phyloP scores from a whole-genome alignment of 1,284 basidiomycete species.

The Peniophora sp. region DNA sequence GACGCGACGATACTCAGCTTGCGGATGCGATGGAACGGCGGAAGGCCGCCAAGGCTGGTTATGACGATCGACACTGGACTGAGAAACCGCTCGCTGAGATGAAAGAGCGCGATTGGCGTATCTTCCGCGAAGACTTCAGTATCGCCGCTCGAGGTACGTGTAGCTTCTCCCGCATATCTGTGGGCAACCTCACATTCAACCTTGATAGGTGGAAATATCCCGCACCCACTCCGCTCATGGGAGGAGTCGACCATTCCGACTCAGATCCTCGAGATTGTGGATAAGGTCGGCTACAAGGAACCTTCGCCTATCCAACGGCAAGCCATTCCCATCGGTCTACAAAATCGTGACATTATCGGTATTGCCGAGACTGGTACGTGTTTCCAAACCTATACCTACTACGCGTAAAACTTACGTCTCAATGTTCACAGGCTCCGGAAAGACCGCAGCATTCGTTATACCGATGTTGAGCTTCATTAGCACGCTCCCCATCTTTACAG shows the following conservation, averaged over 20 bases:
- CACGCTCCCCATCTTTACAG: conserved; percentile 75
- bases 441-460: conserved; percentile 98
- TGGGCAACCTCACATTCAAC: neutral
- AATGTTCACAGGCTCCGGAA: conserved; percentile 78
- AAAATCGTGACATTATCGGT: conserved; percentile 95
- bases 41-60: conserved; percentile 71
- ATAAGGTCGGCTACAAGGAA: conserved; percentile 91
- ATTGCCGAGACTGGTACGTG: conserved; percentile 89
- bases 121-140: conserved; percentile 97
- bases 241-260: conserved; percentile 79
- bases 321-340: conserved; percentile 95
- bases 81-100: conserved; percentile 93
- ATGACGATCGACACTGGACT: conserved; percentile 95
- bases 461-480: conserved; percentile 96
- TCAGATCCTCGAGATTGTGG: conserved; percentile 78
- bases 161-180: neutral
- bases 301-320: conserved; percentile 96
- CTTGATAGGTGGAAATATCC: conserved; percentile 77
- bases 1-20: conserved; percentile 42
- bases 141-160: conserved; percentile 82
- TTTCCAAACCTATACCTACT: neutral
- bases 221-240: conserved; percentile 90
- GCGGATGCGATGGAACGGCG: conserved; percentile 78
- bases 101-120: conserved; percentile 98
- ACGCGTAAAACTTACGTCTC: conserved; percentile 6